Percentiles rank a stretch among this genome's conserved stretches.
These are phyloP conservation scores for Begonia peltatifolia DNA, from an alignment of 306 rosid species.

Conservation along the genomic window DNA sequence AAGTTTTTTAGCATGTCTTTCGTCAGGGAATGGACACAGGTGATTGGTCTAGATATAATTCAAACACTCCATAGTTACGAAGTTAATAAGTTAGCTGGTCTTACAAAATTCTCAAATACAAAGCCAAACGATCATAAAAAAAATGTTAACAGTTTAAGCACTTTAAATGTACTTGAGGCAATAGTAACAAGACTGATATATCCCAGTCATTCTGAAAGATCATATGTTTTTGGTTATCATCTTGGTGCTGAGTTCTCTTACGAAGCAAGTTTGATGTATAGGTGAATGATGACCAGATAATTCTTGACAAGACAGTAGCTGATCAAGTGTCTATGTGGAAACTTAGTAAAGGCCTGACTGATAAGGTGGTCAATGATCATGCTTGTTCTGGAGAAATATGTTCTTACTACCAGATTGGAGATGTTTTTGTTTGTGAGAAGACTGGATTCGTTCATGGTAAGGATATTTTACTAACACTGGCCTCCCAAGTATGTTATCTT, in stretches of 20 bases:
- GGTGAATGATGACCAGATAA: slow-evolving; percentile 68
- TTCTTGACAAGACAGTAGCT: slow-evolving; percentile 79
- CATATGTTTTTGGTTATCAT: too few relatives aligned
- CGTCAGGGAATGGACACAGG: too few relatives aligned
- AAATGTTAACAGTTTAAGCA: too few relatives aligned
- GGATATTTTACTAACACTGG: slow-evolving; percentile 1
- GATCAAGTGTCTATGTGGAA: slow-evolving; percentile 90
- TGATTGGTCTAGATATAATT: too few relatives aligned
- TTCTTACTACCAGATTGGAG: slow-evolving; percentile 78
- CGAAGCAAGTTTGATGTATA: slow-evolving; percentile 11
- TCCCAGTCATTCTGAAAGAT: too few relatives aligned
- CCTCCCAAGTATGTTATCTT: background rate
- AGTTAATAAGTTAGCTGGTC: too few relatives aligned
- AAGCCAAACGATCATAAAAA: too few relatives aligned
- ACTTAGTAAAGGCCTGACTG: slow-evolving; percentile 68
- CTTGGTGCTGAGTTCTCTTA: too few relatives aligned
- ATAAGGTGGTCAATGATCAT: slow-evolving; percentile 59
- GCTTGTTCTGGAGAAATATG: slow-evolving; percentile 85
- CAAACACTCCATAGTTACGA: too few relatives aligned
- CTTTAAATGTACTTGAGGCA: background rate
- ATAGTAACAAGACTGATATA: background rate
- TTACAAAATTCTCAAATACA: too few relatives aligned
- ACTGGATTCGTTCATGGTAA: slow-evolving; percentile 94
- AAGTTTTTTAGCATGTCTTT: too few relatives aligned
- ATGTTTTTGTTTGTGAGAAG: slow-evolving; percentile 87